Conservation (phyloP, 2,329 filamentous ascomycete genomes). For the Chalara sp. region DNA sequence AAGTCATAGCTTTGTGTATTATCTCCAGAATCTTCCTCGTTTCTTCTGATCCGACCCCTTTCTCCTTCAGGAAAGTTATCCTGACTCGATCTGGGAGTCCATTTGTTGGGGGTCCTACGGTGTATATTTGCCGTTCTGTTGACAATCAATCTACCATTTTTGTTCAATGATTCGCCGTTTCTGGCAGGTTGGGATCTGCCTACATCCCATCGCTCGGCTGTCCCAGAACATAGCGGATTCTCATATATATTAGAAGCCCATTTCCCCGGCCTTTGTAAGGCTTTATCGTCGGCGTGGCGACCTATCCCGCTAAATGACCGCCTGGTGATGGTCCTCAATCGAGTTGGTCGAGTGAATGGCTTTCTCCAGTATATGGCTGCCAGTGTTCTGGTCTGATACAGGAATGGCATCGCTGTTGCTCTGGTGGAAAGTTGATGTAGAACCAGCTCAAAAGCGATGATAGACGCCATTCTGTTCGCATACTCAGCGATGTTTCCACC, state of each 20-base stretch:
- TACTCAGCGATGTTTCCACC: too few species aligned
- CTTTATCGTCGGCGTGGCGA: not conserved
- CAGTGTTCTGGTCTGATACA: slow-evolving; percentile 67
- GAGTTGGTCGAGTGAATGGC: slow-evolving; percentile 21
- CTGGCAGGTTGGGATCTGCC: not conserved
- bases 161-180: not conserved
- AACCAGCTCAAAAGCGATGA: slow-evolving; percentile 19
- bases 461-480: slow-evolving; percentile 30
- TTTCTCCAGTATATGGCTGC: slow-evolving; percentile 4
- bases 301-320: not conserved
- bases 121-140: not conserved
- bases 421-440: not conserved
- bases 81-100: not conserved
- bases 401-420: slow-evolving; percentile 51
- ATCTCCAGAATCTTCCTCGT: too few species aligned
- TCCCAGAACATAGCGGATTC: not conserved
- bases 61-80: too few species aligned
- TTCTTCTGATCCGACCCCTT: too few species aligned
- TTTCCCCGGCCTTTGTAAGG: too few species aligned
- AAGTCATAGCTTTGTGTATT: too few species aligned
- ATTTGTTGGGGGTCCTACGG: not conserved
- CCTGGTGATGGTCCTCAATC: not conserved
- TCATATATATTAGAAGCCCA: not conserved
- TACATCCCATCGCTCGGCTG: not conserved
- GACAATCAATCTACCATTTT: not conserved